Base-by-base conservation (phyloP, 179 eudicot genomes). In the Actinidia arguta region DNA sequence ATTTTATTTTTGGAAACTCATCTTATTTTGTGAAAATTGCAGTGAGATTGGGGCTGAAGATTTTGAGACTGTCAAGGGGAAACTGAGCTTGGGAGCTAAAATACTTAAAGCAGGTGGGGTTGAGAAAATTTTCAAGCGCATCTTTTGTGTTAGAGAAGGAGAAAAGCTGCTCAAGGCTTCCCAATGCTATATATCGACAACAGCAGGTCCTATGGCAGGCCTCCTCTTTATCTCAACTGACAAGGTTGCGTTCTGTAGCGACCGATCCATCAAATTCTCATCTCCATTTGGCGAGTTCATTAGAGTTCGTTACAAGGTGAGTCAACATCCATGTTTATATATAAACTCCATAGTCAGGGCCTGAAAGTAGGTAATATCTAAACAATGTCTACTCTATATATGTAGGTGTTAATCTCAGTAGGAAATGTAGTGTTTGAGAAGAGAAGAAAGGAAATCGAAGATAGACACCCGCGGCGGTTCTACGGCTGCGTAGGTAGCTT, bases 171-270 rank as follows among this genome's bases (percentile, higher is more conserved):
- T 86, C 44, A 90, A 90, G 81, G 87, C 84, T 79, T 87, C 86
- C 24, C 87, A 82, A n/a, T 90, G 91, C 83, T 81, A 82, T 51
- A 68, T 92, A 84, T 92, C 80, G 0, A 92, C 91, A 4, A 89
- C 93, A 54, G 88, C 90, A 47, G 93, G 94, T 70, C 92, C 92
- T 4, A 86, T 87, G 12, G 81, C 88, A 58, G 93, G 92, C 39
- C 70, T 80, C 10, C 87, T 90, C 24, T 91, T 89, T 46, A 85
- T 91, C 71, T 87, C 92, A 25, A 86, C 81, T 1, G 63, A 84
- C 22, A 87, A 84, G 83, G 79, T 90, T 27, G 90, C 89, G 36
- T 92, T 90, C 51, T 88, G 90, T 83, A 92, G 93, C 51, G 86
- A 89, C 24, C 88, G 86, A 83, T 82, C 92, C 31, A 71, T 88